A percentile compares a stretch with the other conserved stretches of the same genome.
Evolutionary conservation across 805 yeast genomes (phyloP).

Genomic region (Cyberlindnera americana): DNA sequence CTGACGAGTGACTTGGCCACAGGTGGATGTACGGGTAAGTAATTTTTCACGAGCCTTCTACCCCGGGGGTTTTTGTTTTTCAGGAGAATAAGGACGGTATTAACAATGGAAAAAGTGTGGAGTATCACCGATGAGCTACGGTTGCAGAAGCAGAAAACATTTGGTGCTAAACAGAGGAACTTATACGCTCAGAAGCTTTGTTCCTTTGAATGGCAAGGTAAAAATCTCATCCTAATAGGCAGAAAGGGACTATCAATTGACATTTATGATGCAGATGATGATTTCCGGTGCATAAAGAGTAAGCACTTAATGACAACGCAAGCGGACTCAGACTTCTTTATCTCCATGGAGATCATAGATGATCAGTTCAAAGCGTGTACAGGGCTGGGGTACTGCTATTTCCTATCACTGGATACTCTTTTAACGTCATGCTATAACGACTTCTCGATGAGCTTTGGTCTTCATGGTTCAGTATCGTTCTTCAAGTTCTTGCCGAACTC

Average conservation of each 20-base stretch:
- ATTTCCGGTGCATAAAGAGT: conserved; percentile 10
- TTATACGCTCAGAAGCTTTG: conserved; percentile 16
- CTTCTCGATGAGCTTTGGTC: conserved; percentile 25
- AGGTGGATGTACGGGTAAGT: conserved; percentile 15
- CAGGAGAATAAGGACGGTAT: background rate
- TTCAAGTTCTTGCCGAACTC: conserved; percentile 19
- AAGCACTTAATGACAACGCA: conserved; percentile 22
- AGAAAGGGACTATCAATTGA: conserved; percentile 20
- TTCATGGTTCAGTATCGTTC: conserved; percentile 24
- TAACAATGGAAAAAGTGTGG: conserved; percentile 7
- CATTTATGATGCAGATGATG: conserved; percentile 14
- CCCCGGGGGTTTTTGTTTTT: background rate
- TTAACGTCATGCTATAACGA: conserved; percentile 18
- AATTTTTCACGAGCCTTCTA: too few relatives aligned
- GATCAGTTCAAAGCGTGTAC: conserved; percentile 21
- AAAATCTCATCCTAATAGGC: conserved; percentile 13
- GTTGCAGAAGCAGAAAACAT: conserved; percentile 3
- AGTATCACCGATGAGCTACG: conserved; percentile 8
- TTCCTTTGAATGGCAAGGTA: conserved; percentile 5
- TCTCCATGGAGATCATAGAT: conserved; percentile 14
- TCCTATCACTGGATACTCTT: conserved; percentile 16
- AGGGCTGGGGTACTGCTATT: conserved; percentile 26
- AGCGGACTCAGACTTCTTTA: conserved; percentile 22
- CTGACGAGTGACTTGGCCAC: conserved; percentile 11
- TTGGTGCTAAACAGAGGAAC: conserved; percentile 14